A percentile compares a stretch with the other conserved stretches of the same genome.
phyloP scores from a whole-genome alignment of 2,329 filamentous ascomycete genomes.

The Elsinoe batatas region DNA sequence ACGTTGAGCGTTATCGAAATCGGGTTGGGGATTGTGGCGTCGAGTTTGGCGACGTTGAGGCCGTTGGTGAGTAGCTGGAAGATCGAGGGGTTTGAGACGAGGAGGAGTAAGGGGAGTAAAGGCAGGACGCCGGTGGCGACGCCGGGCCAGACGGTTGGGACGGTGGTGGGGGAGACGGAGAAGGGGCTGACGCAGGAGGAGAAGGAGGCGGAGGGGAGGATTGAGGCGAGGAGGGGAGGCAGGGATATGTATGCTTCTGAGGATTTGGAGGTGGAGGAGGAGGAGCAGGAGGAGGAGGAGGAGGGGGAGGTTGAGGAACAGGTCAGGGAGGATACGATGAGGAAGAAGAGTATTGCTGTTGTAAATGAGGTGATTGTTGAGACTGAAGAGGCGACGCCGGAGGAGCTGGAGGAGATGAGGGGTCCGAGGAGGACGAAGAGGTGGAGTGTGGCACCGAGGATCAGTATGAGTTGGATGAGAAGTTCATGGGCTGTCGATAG shows the following conservation, averaged over 20 bases:
- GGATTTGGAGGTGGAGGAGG: not conserved
- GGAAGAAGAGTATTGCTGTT: conserved; percentile 8
- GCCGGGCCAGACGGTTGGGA: not conserved
- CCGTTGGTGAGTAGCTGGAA: conserved; percentile 21
- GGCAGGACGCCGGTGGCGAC: not conserved
- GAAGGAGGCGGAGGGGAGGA: not conserved
- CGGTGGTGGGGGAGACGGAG: not conserved
- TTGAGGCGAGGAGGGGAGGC: not conserved
- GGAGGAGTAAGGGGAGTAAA: not conserved
- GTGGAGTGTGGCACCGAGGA: not conserved
- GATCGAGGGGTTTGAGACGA: not conserved
- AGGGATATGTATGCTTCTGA: not conserved
- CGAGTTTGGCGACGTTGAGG: conserved; percentile 25
- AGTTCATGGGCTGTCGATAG: not conserved
- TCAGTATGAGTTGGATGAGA: conserved; percentile 6
- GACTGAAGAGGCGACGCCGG: not conserved
- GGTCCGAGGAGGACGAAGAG: not conserved
- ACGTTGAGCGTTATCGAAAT: conserved; percentile 26
- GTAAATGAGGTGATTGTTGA: conserved; percentile 9
- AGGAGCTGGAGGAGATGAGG: not conserved
- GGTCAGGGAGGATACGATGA: not conserved
- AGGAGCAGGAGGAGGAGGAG: not conserved
- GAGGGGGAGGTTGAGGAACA: not conserved
- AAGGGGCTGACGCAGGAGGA: not conserved
- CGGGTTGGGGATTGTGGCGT: conserved; percentile 27